phyloP scores from a whole-genome alignment of 768 basidiomycete species.

The Chalciporus sphaerocephalus region DNA sequence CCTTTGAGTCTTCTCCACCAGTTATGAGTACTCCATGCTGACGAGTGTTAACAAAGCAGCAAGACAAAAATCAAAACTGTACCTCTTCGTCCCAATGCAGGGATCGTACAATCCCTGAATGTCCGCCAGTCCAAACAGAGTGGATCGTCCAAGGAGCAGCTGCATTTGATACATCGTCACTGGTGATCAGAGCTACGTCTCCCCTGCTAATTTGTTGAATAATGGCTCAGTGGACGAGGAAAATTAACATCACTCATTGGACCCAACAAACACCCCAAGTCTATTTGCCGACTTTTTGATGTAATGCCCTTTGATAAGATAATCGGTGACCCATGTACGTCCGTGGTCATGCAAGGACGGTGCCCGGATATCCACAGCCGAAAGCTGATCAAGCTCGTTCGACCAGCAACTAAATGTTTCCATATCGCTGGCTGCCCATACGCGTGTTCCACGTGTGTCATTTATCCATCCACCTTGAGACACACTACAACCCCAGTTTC shows the following conservation, averaged over 20 bases:
- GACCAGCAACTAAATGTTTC: slow-evolving; percentile 89
- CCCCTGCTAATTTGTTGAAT: slow-evolving; percentile 38
- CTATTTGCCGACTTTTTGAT: slow-evolving; percentile 16
- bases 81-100: slow-evolving; percentile 56
- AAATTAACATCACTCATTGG: slow-evolving; percentile 55
- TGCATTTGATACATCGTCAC: slow-evolving; percentile 34
- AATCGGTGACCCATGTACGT: slow-evolving; percentile 75
- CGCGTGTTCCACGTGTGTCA: slow-evolving; percentile 30
- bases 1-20: slow-evolving; percentile 49
- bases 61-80: not conserved
- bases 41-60: slow-evolving; percentile 1
- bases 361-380: slow-evolving; percentile 57
- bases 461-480: slow-evolving; percentile 71
- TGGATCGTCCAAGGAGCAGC: slow-evolving; percentile 46
- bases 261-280: slow-evolving; percentile 61
- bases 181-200: slow-evolving; percentile 53
- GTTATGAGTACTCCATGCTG: slow-evolving; percentile 43
- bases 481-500: slow-evolving; percentile 82
- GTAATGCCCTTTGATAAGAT: slow-evolving; percentile 54
- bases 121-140: slow-evolving; percentile 51
- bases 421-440: slow-evolving; percentile 94
- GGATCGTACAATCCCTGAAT: slow-evolving; percentile 54
- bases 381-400: slow-evolving; percentile 59
- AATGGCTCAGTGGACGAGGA: not conserved
- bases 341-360: slow-evolving; percentile 56